Evolutionary conservation across 345 rosid species (phyloP).

Genomic region (Hibiscus syriacus): DNA sequence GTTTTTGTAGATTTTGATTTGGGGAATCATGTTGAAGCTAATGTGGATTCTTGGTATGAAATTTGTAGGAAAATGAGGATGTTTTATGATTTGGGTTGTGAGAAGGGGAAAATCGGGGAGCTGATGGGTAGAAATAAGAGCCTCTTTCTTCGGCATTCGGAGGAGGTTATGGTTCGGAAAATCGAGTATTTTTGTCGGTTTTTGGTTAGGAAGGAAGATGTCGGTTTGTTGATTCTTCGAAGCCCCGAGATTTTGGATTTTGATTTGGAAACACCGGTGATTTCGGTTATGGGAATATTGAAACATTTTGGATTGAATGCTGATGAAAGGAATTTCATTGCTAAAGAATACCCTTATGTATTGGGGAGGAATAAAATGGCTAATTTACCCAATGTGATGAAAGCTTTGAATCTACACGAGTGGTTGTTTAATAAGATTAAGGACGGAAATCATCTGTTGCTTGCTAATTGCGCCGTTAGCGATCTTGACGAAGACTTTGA

Average conservation of each 20-base stretch:
- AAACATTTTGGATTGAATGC: conserved; percentile 40
- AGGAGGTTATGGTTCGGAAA: conserved; percentile 33
- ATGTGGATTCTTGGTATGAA: conserved; percentile 43
- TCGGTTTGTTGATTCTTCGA: conserved; percentile 42
- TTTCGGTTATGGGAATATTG: conserved; percentile 39
- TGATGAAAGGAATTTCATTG: conserved; percentile 28
- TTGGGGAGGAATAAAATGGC: conserved; percentile 49
- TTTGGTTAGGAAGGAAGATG: conserved; percentile 32
- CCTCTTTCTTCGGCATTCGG: conserved; percentile 35
- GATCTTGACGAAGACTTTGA: conserved; percentile 38
- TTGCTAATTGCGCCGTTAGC: conserved; percentile 32
- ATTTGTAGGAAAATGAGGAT: conserved; percentile 37
- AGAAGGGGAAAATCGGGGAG: conserved; percentile 41
- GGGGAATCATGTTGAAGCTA: conserved; percentile 28
- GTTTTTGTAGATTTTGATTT: conserved; percentile 37
- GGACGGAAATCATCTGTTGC: conserved; percentile 33
- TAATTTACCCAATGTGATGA: conserved; percentile 53
- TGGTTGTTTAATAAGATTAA: conserved; percentile 42
- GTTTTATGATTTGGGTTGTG: conserved; percentile 42
- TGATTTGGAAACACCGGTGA: conserved; percentile 33
- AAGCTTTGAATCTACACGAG: conserved; percentile 29
- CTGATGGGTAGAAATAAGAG: conserved; percentile 32
- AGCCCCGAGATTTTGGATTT: conserved; percentile 34
- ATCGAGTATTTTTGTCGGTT: conserved; percentile 42
- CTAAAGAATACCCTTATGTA: conserved; percentile 27